Evolutionary conservation across 768 basidiomycete genomes (phyloP), one percentile per base, ranked within the genome.

Genomic region (Phylloporus sp.): DNA sequence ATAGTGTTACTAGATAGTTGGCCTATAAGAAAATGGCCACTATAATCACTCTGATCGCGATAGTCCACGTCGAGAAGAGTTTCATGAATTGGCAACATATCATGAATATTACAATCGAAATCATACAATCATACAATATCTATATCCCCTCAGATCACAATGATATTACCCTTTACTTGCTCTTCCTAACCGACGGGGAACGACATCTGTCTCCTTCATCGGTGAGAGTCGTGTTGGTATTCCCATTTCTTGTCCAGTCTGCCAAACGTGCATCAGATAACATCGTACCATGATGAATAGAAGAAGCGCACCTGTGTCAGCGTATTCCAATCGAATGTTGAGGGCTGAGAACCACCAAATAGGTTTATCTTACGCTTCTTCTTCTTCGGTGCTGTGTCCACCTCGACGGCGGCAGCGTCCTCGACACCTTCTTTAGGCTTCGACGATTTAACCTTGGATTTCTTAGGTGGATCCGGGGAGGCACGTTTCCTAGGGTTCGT

Each of bases 1-100:
- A 57, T 45, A 61, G 74, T 76, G 79, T 67, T 56, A 62, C 50
- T 56, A 60, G 53, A 54, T 59, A 53, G 72, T 68, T 75, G 82
- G 81, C 75, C 68, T 57, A 79, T 78, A 86, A 49, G 45, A 46
- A 54, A 70, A 73, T 40, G 69, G 83, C 87, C 87, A 77, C 76
- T 67, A 81, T 89, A 89, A 91, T 90, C 88, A 80, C 88, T 89
- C 85, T 75, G 68, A 83, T 83, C 82, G 78, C 86, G 74, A 66
- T 72, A 50, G 65, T 64, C 57, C 72, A 89, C 84, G 85, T 79
- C 60, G 82, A 80, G 73, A 79, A 79, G 86, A 86, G 88, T 90
- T 91, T 91, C 88, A 89, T 90, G 84, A 73, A 74, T 80, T 70
- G 87, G 87, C 85, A 52, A 88, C 76, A 50, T 23, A 18, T 27